phyloP scores from a whole-genome alignment of 2,329 filamentous ascomycete species.

The Verticillium alfalfae region DNA sequence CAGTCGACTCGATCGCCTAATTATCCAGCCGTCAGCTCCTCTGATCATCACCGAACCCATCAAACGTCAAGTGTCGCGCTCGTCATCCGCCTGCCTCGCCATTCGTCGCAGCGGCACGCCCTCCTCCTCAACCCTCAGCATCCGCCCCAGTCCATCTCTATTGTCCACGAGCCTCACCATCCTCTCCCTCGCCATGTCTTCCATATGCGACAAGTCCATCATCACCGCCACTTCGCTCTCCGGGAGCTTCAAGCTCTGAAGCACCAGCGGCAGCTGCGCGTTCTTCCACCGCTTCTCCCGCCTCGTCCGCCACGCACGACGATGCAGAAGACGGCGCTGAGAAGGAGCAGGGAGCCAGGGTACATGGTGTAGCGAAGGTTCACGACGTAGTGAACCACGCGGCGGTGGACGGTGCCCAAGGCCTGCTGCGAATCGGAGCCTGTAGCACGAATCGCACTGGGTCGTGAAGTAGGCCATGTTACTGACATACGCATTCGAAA shows the following conservation, averaged over 20 bases:
- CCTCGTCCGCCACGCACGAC: not conserved
- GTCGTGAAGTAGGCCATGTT: not conserved
- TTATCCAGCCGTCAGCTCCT: not conserved
- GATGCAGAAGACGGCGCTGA: not conserved
- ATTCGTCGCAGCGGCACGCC: not conserved
- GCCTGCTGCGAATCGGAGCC: too few species aligned
- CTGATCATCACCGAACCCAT: too few species aligned
- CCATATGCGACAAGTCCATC: not conserved
- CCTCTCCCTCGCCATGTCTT: not conserved
- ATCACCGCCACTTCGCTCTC: not conserved
- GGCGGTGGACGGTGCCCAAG: not conserved
- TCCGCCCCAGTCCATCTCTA: not conserved
- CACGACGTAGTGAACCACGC: not conserved
- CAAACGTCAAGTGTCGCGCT: not conserved
- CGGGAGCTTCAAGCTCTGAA: not conserved
- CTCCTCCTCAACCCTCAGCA: not conserved
- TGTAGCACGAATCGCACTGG: not conserved
- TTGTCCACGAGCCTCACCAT: not conserved
- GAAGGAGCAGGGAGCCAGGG: not conserved
- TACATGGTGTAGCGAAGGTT: not conserved
- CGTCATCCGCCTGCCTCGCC: not conserved
- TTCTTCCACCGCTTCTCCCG: not conserved
- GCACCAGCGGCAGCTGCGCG: constrained; percentile 1
- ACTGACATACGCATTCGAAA: not conserved
- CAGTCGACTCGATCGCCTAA: not conserved